phyloP scores from a whole-genome alignment of 768 basidiomycete genomes.

The Lenzites betulinus region DNA sequence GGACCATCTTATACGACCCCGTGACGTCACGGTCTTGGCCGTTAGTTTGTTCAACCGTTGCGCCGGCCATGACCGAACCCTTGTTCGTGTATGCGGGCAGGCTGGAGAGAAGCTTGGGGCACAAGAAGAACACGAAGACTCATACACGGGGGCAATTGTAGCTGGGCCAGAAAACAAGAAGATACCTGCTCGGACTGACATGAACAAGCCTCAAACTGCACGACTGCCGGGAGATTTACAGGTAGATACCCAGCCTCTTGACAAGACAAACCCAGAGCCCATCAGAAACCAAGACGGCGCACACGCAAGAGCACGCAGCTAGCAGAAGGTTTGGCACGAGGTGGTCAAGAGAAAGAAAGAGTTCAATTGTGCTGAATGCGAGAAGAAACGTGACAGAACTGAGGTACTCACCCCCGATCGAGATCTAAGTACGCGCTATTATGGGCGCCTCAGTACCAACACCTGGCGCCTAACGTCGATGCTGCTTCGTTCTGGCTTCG shows the following conservation, averaged over 20 bases:
- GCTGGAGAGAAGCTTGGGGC: neutral
- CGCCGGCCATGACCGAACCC: constrained; percentile 4
- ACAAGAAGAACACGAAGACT: constrained; percentile 7
- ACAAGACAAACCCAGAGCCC: too few species aligned
- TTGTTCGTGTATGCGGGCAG: neutral
- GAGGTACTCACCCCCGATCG: constrained; percentile 5
- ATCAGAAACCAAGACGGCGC: neutral
- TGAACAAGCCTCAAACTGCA: too few species aligned
- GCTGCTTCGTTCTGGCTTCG: neutral
- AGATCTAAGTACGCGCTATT: constrained; percentile 5
- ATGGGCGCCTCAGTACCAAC: constrained; percentile 8
- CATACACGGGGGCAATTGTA: neutral
- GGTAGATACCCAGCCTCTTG: neutral
- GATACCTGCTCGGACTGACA: too few species aligned
- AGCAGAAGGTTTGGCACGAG: neutral
- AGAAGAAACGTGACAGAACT: neutral
- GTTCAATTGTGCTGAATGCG: neutral
- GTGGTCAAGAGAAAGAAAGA: constrained; percentile 11
- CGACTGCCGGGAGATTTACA: too few species aligned
- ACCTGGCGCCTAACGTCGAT: neutral
- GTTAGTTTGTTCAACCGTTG: constrained; percentile 13
- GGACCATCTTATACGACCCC: constrained; percentile 19
- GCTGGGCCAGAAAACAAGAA: neutral
- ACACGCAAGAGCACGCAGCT: neutral
- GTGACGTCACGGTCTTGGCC: constrained; percentile 22